Evolutionary conservation across 257 asterid genomes (phyloP), one percentile per base, ranked within the genome.

Genomic region (Asclepias syriaca): DNA sequence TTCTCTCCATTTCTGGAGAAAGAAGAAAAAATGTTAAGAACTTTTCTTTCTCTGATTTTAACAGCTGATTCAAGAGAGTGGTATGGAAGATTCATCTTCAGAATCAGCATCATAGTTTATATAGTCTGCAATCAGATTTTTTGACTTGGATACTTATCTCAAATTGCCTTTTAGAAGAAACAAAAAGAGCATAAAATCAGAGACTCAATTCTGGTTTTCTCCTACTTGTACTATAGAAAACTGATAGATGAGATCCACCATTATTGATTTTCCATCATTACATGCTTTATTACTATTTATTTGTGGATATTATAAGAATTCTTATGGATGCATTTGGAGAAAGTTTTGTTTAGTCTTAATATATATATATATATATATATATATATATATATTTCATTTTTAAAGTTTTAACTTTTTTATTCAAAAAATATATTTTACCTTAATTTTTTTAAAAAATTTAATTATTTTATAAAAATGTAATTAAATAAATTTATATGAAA

Each of bases 21-120:
- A 64, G 57, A 18, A 71, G 14, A 43, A 16, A 70, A 71, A 64
- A 61, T 18, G 73, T 66, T 19, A 66, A 67, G 63, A 66, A 43
- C 9, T 9, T 57, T 51, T 55, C 18, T 54, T 69, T 53, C 39
- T 46, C 34, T 70, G 51, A 56, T 71, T 66, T 75, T 74, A 45
- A 59, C 89, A 93, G 98, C 81, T 93, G 78, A 73, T 93, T 75
- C 88, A 89, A 73, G 98, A 83, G 71, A 70, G 79, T 66, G 90
- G 97, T 48, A 8, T 76, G 5, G 72, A 73, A 22, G 86, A 87
- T 27, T 79, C 80, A 72, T 59, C 87, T 60, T 24, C 78, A 9
- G 60, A 74, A 75, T 69, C 78, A 51, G 68, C 81, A 2, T 48
- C 76, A 0, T 64, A 78, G 73, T 11, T 54, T 49, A 6, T 66